Evolutionary conservation across 108 stramenopile species (phyloP).

Genomic region (Chaetoceros muelleri): DNA sequence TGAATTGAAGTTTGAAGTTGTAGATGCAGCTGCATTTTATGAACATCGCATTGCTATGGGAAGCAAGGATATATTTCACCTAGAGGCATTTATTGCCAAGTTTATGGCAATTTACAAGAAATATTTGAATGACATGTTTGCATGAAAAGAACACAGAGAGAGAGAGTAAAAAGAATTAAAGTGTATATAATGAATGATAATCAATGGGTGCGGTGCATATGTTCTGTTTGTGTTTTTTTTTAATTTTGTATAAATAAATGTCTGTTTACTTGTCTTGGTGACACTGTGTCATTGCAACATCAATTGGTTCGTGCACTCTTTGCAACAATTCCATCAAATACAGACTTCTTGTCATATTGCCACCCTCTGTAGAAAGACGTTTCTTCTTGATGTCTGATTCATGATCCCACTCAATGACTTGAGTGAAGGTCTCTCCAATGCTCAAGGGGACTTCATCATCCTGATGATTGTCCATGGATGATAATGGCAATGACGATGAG

Average conservation of each 20-base stretch:
- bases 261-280: not conserved
- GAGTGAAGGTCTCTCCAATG: not conserved
- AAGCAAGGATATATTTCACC: slow-evolving; percentile 96
- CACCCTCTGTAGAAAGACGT: not conserved
- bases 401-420: not conserved
- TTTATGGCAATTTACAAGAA: slow-evolving; percentile 95
- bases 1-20: slow-evolving; percentile 75
- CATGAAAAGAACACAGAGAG: slow-evolving; percentile 7
- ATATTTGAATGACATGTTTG: slow-evolving; percentile 85
- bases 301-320: not conserved
- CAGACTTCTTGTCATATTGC: not conserved
- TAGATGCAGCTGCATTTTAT: slow-evolving; percentile 94
- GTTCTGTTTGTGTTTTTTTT: not conserved
- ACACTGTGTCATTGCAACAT: not conserved
- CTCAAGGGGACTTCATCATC: not conserved
- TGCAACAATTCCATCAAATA: not conserved
- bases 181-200: too few relatives aligned
- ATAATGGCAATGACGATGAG: too few relatives aligned
- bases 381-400: not conserved
- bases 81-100: slow-evolving; percentile 98
- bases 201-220: too few relatives aligned
- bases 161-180: not conserved
- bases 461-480: too few relatives aligned
- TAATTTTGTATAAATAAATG: not conserved
- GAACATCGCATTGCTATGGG: slow-evolving; percentile 89